Evolutionary conservation across 2,329 filamentous ascomycete genomes (phyloP).

Genomic region (Trichothecium sympodiale): DNA sequence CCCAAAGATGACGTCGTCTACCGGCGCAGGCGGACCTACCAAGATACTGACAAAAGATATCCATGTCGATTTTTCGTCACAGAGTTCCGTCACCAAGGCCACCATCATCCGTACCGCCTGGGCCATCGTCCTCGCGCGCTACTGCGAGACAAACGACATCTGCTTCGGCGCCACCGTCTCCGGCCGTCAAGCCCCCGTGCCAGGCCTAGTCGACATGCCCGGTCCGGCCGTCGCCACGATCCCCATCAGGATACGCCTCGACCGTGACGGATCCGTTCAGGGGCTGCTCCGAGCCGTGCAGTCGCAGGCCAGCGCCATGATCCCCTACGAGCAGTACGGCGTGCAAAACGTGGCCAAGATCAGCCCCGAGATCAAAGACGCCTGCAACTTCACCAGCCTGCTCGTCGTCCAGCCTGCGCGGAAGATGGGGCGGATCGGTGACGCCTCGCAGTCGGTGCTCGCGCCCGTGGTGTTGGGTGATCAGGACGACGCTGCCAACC

Average conservation of each 20-base stretch:
- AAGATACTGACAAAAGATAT: not conserved
- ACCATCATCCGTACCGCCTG: not conserved
- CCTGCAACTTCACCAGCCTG: slow-evolving; percentile 4
- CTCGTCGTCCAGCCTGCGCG: slow-evolving; percentile 1
- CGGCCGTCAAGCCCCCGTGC: not conserved
- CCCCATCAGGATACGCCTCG: slow-evolving; percentile 11
- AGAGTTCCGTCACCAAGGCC: not conserved
- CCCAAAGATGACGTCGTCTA: not conserved
- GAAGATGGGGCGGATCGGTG: not conserved
- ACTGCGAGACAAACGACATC: not conserved
- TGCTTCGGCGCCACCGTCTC: not conserved
- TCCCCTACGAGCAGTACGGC: slow-evolving; percentile 9
- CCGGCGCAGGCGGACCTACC: not conserved
- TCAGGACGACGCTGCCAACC: slow-evolving; percentile 14
- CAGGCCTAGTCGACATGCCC: not conserved
- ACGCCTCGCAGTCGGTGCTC: not conserved
- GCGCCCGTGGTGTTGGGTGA: not conserved
- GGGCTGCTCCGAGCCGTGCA: slow-evolving; percentile 3
- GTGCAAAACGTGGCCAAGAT: slow-evolving; percentile 10
- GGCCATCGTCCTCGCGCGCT: not conserved
- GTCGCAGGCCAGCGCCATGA: slow-evolving; percentile 5
- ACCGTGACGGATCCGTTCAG: not conserved
- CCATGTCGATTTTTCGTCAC: not conserved
- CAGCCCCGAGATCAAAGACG: slow-evolving; percentile 3
- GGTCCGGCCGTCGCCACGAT: not conserved